Percentiles rank a stretch among this genome's conserved stretches.
Evolutionary conservation across 768 basidiomycete genomes (phyloP).

Genomic region (Chiua virens): DNA sequence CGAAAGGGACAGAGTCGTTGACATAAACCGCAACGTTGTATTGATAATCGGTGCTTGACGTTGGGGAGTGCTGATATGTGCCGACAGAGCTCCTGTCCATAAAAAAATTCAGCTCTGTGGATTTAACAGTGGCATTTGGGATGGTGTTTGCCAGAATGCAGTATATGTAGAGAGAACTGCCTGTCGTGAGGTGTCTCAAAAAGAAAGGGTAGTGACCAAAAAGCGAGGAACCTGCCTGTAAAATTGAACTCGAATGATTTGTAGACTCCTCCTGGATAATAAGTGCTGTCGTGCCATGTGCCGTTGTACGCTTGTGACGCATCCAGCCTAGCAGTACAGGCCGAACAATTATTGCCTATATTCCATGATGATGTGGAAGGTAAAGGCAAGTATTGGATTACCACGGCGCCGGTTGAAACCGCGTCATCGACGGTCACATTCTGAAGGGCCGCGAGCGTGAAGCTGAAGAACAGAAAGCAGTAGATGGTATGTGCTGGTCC

Average conservation of each 20-base stretch:
- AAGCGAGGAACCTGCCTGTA: not conserved
- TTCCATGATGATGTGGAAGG: slow-evolving; percentile 7
- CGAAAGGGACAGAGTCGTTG: slow-evolving; percentile 1
- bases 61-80: not conserved
- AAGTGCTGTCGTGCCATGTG: slow-evolving; percentile 21
- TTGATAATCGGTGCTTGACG: not conserved
- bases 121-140: not conserved
- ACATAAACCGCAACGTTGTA: slow-evolving; percentile 15
- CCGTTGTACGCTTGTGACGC: slow-evolving; percentile 2
- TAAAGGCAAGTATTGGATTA: slow-evolving; percentile 8
- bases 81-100: not conserved
- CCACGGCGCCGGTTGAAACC: not conserved
- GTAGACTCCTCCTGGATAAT: not conserved
- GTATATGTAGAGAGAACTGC: slow-evolving; percentile 17
- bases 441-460: slow-evolving; percentile 4
- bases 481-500: not conserved
- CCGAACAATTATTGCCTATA: slow-evolving; percentile 3
- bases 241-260: slow-evolving; percentile 9
- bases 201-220: not conserved
- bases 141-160: slow-evolving; percentile 9
- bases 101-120: slow-evolving; percentile 8
- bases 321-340: not conserved
- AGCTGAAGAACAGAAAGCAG: not conserved
- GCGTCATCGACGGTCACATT: slow-evolving; percentile 20
- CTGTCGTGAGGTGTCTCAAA: not conserved